Evolutionary conservation across 129 eudicot genomes (phyloP).

Genomic region (Sambucus nigra): DNA sequence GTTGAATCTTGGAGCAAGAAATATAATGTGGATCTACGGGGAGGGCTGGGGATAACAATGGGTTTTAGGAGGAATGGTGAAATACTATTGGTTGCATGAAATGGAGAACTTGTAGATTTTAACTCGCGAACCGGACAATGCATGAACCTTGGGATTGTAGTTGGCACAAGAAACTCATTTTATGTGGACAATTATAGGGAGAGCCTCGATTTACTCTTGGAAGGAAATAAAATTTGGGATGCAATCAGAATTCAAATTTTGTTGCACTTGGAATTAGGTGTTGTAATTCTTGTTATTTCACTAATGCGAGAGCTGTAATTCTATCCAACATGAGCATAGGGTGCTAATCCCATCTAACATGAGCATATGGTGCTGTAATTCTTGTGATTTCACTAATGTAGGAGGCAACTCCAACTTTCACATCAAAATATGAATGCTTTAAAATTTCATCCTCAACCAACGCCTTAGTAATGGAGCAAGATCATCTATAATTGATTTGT

Average conservation of each 20-base stretch:
- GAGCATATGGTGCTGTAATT: conserved; percentile 97
- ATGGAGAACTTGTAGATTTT: too few relatives aligned
- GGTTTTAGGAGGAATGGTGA: too few relatives aligned
- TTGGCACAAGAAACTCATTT: conserved; percentile 12
- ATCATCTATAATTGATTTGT: conserved; percentile 51
- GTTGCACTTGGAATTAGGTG: too few relatives aligned
- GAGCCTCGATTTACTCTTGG: too few relatives aligned
- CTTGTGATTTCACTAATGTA: conserved; percentile 94
- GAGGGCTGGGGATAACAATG: too few relatives aligned
- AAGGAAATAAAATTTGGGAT: conserved; percentile 1
- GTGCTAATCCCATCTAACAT: too few relatives aligned
- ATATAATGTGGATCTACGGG: conserved; percentile 5
- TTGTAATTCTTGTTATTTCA: too few relatives aligned
- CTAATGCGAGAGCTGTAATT: too few relatives aligned
- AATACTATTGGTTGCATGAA: too few relatives aligned
- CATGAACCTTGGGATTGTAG: conserved; percentile 6
- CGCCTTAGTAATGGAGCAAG: conserved; percentile 59
- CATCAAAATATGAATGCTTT: conserved; percentile 67
- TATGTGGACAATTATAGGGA: conserved; percentile 11
- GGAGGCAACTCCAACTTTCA: conserved; percentile 75
- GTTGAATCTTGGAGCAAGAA: conserved; percentile 29
- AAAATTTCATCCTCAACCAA: conserved; percentile 44
- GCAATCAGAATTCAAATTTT: too few relatives aligned
- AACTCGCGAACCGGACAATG: neutral
- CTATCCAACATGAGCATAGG: too few relatives aligned